phyloP scores from a whole-genome alignment of 345 rosid species.

The Dipteronia dyeriana region DNA sequence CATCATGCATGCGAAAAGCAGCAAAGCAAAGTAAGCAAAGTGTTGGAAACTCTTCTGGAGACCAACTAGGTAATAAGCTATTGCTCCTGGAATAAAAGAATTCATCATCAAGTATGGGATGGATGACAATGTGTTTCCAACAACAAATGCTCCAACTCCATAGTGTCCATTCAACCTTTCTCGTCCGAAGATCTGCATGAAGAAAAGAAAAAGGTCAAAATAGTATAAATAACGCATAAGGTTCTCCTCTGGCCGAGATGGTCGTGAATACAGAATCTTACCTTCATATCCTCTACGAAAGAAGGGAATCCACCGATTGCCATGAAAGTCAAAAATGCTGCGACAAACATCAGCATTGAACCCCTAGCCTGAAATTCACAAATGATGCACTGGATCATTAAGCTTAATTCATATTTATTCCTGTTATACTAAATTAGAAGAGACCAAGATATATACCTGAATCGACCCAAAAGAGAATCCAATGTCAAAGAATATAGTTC shows the following conservation, averaged over 20 bases:
- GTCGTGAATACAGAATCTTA: background rate
- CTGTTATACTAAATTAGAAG: background rate
- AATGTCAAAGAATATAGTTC: slow-evolving; percentile 41
- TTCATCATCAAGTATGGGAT: slow-evolving; percentile 38
- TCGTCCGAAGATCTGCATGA: slow-evolving; percentile 40
- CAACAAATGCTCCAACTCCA: slow-evolving; percentile 45
- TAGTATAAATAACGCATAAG: no score
- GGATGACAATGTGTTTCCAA: slow-evolving; percentile 53
- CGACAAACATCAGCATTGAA: slow-evolving; percentile 47
- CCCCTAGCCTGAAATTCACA: slow-evolving; percentile 43
- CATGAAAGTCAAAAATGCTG: slow-evolving; percentile 53
- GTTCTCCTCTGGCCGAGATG: no score
- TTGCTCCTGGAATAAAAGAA: slow-evolving; percentile 49
- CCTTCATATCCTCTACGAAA: slow-evolving; percentile 55
- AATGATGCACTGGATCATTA: background rate
- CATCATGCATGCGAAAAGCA: slow-evolving; percentile 42
- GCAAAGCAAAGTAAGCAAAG: slow-evolving; percentile 37
- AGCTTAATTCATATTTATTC: background rate
- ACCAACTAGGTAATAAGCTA: slow-evolving; percentile 45
- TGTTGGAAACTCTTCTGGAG: slow-evolving; percentile 40
- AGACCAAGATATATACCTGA: slow-evolving; percentile 39
- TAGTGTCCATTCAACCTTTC: slow-evolving; percentile 65
- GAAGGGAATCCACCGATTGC: slow-evolving; percentile 61
- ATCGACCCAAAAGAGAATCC: slow-evolving; percentile 52
- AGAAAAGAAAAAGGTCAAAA: background rate